Percentiles rank a stretch among this genome's conserved stretches.
Conservation (phyloP, 192 early-diverging fungal genomes). For the Chytriomyces sp. region DNA sequence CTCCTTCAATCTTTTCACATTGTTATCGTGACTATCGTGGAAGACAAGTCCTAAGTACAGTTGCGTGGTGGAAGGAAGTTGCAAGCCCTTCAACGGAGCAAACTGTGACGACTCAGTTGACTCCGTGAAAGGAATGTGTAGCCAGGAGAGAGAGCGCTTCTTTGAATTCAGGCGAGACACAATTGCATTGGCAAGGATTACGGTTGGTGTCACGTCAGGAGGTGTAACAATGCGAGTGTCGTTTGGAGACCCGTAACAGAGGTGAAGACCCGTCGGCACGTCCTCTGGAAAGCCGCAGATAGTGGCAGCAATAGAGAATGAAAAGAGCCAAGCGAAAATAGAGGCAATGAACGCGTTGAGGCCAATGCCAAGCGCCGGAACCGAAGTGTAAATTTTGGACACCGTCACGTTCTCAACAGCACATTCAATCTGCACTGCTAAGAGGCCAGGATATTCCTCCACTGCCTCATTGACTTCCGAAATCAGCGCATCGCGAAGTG, state of each 20-base stretch:
- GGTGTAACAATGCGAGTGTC: no score
- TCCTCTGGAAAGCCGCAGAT: no score
- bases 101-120: background rate
- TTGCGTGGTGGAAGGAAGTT: background rate
- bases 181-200: no score
- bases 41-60: background rate
- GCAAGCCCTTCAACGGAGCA: background rate
- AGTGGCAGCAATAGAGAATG: background rate
- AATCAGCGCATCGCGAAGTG: background rate
- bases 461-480: background rate
- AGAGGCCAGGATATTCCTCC: background rate
- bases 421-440: background rate
- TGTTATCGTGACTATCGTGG: background rate
- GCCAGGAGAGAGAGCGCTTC: no score
- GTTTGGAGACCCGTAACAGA: no score
- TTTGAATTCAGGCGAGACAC: no score
- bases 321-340: constrained; percentile 1
- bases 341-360: background rate
- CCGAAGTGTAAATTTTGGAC: background rate
- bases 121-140: no score
- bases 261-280: no score
- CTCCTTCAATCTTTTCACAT: background rate
- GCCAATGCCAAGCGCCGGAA: background rate
- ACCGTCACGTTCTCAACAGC: background rate
- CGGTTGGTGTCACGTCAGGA: no score